A percentile compares a stretch with the other conserved stretches of the same genome.
Conservation (phyloP, 2,329 filamentous ascomycete species). For the Cercospora brassicicola region DNA sequence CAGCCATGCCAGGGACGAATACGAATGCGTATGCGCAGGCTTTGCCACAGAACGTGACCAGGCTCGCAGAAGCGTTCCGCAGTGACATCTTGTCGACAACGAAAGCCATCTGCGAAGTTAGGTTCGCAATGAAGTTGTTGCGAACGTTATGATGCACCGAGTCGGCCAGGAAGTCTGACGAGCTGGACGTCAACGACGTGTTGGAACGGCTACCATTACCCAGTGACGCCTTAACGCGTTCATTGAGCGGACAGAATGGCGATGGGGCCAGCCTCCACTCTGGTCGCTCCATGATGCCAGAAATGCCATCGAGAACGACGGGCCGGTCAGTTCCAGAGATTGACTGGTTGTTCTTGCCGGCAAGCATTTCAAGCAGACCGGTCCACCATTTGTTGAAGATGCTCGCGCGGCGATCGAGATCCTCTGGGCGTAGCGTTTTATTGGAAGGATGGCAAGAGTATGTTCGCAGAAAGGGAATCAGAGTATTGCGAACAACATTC, state of each 20-base stretch:
- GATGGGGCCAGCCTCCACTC: constrained; percentile 80
- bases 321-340: constrained; percentile 83
- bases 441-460: constrained; percentile 69
- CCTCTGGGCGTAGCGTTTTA: constrained; percentile 68
- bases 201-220: constrained; percentile 54
- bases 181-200: constrained; percentile 54
- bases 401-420: constrained; percentile 74
- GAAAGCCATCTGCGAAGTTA: constrained; percentile 79
- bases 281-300: constrained; percentile 79
- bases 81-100: constrained; percentile 87
- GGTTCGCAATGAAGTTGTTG: constrained; percentile 79
- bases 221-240: constrained; percentile 52
- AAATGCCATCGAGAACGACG: constrained; percentile 73
- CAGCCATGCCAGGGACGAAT: constrained; percentile 82
- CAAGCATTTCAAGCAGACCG: constrained; percentile 75
- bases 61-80: constrained; percentile 64
- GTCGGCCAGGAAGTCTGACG: constrained; percentile 67
- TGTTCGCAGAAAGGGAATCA: constrained; percentile 75
- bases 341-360: constrained; percentile 71
- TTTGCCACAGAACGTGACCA: constrained; percentile 83
- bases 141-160: constrained; percentile 86
- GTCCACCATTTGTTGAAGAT: constrained; percentile 92
- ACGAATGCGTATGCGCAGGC: constrained; percentile 91
- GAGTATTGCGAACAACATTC: constrained; percentile 67
- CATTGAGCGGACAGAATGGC: constrained; percentile 62